Evolutionary conservation across 2,329 filamentous ascomycete genomes (phyloP), one percentile per base, ranked within the genome.

Genomic region (Penicillium verrucosum): DNA sequence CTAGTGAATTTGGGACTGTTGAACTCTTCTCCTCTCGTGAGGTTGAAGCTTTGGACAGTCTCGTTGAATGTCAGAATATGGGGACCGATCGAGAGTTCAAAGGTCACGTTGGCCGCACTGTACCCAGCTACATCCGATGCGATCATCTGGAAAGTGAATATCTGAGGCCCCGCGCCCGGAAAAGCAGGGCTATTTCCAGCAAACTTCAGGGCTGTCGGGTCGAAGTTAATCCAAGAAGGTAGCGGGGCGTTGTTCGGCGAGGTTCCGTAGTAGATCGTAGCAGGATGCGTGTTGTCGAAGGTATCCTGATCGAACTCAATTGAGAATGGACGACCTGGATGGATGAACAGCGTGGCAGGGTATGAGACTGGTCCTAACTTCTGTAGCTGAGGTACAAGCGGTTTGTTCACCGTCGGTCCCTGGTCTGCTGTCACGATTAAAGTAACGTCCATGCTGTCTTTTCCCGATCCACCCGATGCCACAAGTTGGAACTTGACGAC

Each of bases 111-210:
- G 10, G 82, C 80, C 1, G 85, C 87, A 5, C 88, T 83, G 69
- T 92, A 96, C 1, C 89, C 90, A n/a, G 83, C 77, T 18, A 91
- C 83, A 68, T 95, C 89, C 0, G 89, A 93, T 1, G 89, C 90
- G 49, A 94, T 84, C 7, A 96, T 77, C 58, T 85, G 80, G 56
- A 96, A 82, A 21, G 81, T 81, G 66, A 92, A 94, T 0, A 78
- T 82, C 67, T 95, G 88, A 4, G 90, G 87, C 8, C 85, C 85
- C 32, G 87, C 82, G 36, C 85, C 74, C 10, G 88, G 77, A 29
- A 84, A 85, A 0, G 85, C 76, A 1, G 90, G 91, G 2, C 88
- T 88, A 34, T 75, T 83, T 25, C 92, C 92, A 1, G 82, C 83
- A 65, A 96, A 95, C 0, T 80, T 81, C 38, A 96, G 75, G 0